Conservation (phyloP, 2,329 filamentous ascomycete species). For the Botrytis fragariae region DNA sequence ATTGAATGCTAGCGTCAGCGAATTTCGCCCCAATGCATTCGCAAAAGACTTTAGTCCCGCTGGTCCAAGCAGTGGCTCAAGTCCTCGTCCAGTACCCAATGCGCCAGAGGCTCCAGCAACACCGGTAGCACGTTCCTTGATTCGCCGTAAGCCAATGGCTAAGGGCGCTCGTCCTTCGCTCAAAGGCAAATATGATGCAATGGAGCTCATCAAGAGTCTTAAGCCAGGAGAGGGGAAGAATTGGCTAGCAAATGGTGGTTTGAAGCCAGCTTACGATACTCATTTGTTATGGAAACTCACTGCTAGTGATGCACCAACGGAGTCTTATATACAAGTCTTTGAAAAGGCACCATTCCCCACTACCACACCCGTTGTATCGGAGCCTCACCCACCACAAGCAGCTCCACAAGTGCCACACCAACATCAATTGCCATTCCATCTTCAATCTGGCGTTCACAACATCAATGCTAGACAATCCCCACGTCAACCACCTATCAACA, state of each 20-base stretch:
- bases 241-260: conserved; percentile 75
- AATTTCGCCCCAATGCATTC: conserved; percentile 83
- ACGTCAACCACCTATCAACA: conserved; percentile 74
- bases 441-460: conserved; percentile 70
- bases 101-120: conserved; percentile 37
- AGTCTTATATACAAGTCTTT: conserved; percentile 75
- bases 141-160: conserved; percentile 69
- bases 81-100: conserved; percentile 58
- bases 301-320: conserved; percentile 67
- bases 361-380: conserved; percentile 52
- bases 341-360: conserved; percentile 61
- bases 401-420: conserved; percentile 75
- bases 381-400: conserved; percentile 66
- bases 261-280: conserved; percentile 82
- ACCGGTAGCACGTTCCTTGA: conserved; percentile 49
- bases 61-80: conserved; percentile 63
- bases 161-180: conserved; percentile 54
- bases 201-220: conserved; percentile 55
- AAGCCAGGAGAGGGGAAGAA: conserved; percentile 56
- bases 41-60: conserved; percentile 79
- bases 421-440: conserved; percentile 78
- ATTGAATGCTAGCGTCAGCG: conserved; percentile 64
- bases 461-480: conserved; percentile 68
- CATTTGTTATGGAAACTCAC: conserved; percentile 78
- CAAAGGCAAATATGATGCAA: conserved; percentile 58